Evolutionary conservation across 768 basidiomycete species (phyloP).

Genomic region (Kwoniella sp.): DNA sequence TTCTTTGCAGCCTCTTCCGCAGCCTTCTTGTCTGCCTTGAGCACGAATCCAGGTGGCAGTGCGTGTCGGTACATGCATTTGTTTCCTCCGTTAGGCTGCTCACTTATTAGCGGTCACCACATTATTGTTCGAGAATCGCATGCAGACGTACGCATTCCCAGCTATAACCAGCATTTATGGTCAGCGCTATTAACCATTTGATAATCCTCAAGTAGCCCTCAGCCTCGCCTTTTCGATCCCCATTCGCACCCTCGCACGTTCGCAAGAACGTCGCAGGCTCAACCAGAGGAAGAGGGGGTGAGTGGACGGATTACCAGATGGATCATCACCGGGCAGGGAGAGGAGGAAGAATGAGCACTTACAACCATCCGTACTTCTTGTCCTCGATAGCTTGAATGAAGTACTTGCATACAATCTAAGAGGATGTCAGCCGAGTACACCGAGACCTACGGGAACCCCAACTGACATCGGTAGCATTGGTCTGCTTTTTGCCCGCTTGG

Average conservation of each 20-base stretch:
- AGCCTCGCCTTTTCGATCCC: too few relatives aligned
- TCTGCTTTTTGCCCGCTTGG: conserved; percentile 68
- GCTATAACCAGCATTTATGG: conserved; percentile 18
- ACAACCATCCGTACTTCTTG: conserved; percentile 63
- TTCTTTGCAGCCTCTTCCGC: conserved; percentile 80
- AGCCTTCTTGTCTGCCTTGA: conserved; percentile 90
- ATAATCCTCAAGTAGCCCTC: too few relatives aligned
- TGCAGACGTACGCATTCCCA: conserved; percentile 50
- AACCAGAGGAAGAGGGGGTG: too few relatives aligned
- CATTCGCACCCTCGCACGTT: too few relatives aligned
- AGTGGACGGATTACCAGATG: not conserved
- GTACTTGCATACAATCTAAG: conserved; percentile 91
- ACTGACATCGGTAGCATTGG: conserved; percentile 84
- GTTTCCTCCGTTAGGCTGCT: conserved; percentile 52
- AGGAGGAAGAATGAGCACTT: conserved; percentile 20
- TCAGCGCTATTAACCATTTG: too few relatives aligned
- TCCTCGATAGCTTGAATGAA: conserved; percentile 95
- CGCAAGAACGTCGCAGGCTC: too few relatives aligned
- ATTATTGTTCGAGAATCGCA: not conserved
- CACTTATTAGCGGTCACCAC: not conserved
- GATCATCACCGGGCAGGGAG: too few relatives aligned
- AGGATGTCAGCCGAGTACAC: not conserved
- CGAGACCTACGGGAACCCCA: not conserved
- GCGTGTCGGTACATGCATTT: conserved; percentile 92
- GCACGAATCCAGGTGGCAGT: conserved; percentile 88